Evolutionary conservation across 805 yeast species (phyloP).

Genomic region (Diddensiella transvaalensis): DNA sequence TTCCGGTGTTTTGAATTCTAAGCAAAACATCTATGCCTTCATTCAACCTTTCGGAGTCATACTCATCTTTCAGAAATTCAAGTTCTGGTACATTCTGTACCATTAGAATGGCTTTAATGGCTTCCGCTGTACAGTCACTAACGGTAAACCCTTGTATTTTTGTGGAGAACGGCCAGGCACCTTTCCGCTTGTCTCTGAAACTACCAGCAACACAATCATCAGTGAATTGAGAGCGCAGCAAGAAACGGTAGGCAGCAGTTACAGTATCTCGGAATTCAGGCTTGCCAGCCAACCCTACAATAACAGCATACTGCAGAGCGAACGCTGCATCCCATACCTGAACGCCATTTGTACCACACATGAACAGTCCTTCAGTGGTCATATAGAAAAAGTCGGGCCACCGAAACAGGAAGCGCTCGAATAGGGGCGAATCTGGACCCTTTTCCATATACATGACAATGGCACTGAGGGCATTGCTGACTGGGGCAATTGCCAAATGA

Average conservation of each 20-base stretch:
- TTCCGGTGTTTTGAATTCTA: conserved; percentile 70
- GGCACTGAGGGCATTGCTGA: conserved; percentile 79
- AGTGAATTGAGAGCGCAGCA: conserved; percentile 80
- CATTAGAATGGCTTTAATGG: conserved; percentile 90
- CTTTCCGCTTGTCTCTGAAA: conserved; percentile 76
- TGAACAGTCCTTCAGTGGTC: conserved; percentile 87
- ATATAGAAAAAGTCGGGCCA: conserved; percentile 76
- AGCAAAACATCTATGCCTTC: conserved; percentile 76
- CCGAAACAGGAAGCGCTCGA: conserved; percentile 51
- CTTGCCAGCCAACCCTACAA: conserved; percentile 71
- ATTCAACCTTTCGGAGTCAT: conserved; percentile 51
- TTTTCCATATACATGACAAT: conserved; percentile 67
- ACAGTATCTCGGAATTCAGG: conserved; percentile 65
- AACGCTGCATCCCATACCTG: conserved; percentile 98
- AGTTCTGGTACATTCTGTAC: conserved; percentile 64
- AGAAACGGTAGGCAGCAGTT: conserved; percentile 62
- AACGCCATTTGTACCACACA: conserved; percentile 96
- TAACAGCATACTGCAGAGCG: conserved; percentile 75
- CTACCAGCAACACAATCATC: conserved; percentile 73
- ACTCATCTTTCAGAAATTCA: conserved; percentile 47
- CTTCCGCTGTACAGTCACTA: conserved; percentile 95
- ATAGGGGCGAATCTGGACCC: conserved; percentile 63
- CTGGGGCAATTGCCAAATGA: conserved; percentile 87
- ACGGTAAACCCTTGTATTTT: conserved; percentile 96
- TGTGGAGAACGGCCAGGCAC: conserved; percentile 96